A percentile compares a stretch with the other conserved stretches of the same genome.
These are phyloP conservation scores for Acer saccharum DNA, from an alignment of 345 rosid species.

Conservation along the genomic window DNA sequence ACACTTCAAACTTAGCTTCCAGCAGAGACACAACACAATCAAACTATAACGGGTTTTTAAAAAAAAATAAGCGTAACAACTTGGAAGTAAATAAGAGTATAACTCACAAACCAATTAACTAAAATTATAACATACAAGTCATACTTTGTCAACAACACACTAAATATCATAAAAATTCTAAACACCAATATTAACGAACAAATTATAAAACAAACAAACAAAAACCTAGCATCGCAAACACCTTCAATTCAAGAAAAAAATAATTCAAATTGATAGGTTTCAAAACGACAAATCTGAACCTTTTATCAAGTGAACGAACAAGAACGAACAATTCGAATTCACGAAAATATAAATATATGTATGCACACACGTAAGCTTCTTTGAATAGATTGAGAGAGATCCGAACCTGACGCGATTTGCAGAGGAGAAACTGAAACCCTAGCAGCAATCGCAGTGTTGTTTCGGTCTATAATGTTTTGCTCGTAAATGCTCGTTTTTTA, in stretches of 20 bases:
- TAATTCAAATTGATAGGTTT: background rate
- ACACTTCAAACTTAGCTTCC: background rate
- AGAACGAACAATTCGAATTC: background rate
- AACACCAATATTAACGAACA: background rate
- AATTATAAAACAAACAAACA: background rate
- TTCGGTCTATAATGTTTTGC: too few species aligned
- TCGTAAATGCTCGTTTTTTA: background rate
- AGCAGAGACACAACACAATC: background rate
- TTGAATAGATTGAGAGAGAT: background rate
- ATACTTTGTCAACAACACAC: background rate
- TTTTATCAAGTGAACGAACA: background rate
- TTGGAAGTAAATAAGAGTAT: background rate
- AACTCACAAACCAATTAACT: background rate
- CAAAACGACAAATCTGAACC: background rate
- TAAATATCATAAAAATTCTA: background rate
- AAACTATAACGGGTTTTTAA: background rate
- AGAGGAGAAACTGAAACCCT: conserved; percentile 10
- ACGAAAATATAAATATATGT: background rate
- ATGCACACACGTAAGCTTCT: background rate
- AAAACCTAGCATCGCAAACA: background rate
- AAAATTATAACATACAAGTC: background rate
- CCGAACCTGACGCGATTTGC: conserved; percentile 19
- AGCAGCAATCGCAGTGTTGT: background rate
- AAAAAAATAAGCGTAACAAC: background rate
- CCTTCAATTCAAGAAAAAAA: background rate